Conservation (phyloP, 108 stramenopile species). For the Skeletonema costatum region DNA sequence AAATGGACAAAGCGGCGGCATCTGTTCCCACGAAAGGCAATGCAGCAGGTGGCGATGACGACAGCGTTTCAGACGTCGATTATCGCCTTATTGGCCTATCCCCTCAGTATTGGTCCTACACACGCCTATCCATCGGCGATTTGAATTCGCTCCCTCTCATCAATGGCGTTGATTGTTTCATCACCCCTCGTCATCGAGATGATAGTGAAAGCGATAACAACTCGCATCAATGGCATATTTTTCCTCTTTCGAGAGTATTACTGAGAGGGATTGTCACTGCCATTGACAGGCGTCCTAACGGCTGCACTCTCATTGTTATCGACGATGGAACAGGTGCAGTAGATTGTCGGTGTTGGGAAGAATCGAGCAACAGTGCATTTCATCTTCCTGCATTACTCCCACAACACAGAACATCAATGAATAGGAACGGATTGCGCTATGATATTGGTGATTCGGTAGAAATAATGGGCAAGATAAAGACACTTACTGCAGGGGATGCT, state of each 20-base stretch:
- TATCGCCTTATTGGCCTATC: conserved; percentile 65
- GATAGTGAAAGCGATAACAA: not conserved
- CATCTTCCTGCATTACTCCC: conserved; percentile 22
- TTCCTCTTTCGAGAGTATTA: conserved; percentile 72
- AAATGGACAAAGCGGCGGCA: not conserved
- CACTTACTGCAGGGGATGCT: conserved; percentile 33
- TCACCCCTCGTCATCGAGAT: conserved; percentile 11
- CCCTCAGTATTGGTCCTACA: conserved; percentile 82
- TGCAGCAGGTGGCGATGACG: not conserved
- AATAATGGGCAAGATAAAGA: conserved; percentile 65
- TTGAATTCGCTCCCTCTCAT: conserved; percentile 56
- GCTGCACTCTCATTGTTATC: conserved; percentile 58
- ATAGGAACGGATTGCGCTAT: conserved; percentile 14
- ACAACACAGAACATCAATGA: conserved; percentile 7
- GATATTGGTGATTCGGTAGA: conserved; percentile 60
- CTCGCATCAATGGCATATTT: conserved; percentile 13
- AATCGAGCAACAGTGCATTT: conserved; percentile 12
- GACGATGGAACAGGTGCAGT: conserved; percentile 89
- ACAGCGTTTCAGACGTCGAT: conserved; percentile 34
- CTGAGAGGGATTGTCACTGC: conserved; percentile 68
- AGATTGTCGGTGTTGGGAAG: conserved; percentile 71
- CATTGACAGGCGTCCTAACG: conserved; percentile 52
- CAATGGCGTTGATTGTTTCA: conserved; percentile 70
- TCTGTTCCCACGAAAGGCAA: not conserved
- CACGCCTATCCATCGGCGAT: conserved; percentile 66